Base-by-base conservation (phyloP, 306 rosid genomes). In the Erythrophleum fordii region DNA sequence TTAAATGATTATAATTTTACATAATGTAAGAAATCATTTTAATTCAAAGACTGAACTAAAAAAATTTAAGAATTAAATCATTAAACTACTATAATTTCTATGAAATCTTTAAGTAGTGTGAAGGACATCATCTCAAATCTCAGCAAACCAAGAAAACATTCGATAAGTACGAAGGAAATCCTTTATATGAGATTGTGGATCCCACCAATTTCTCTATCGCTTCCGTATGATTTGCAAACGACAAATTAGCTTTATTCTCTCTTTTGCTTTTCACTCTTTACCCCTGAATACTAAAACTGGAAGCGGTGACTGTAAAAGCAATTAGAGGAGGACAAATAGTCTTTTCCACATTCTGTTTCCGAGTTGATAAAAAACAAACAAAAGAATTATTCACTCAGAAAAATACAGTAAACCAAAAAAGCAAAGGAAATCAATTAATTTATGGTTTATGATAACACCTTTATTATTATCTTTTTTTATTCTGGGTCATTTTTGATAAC, bases 321-420 rank as follows among this genome's bases (percentile, higher is more conserved):
- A 34, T 34, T 3, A 34, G 5, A 0, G 0, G 42, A 5, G 4
- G 11, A 52, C 25, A 52, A 59, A 34, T 17, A 8, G 42, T 79
- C 76, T 59, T 62, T 83, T 58, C 72, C 83, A 60, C 26, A 69
- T 59, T 74, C 56, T 60, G 20, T 28, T 44, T 28, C 28, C 61
- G n/a, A 78, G 29, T 18, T 13, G 45, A 64, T 35, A 1, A 22
- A 28, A 55, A 22, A 0, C 22, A 13, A 55, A 20, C 3, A 8
- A 42, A 14, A 23, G 10, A 6, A 25, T 26, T 3, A 23, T 4
- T 56, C 34, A 23, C 61, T 55, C 11, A 55, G 5, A 28, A 28
- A 14, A 34, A 29, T 35, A 35, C 45, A 11, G 18, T 25, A 11
- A 58, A 58, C 18, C 1, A 51, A 17, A 5, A 17, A 5, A 65